These are phyloP conservation scores for Viridothelium virens DNA, from an alignment of 495 filamentous ascomycete genomes.

Conservation along the genomic window DNA sequence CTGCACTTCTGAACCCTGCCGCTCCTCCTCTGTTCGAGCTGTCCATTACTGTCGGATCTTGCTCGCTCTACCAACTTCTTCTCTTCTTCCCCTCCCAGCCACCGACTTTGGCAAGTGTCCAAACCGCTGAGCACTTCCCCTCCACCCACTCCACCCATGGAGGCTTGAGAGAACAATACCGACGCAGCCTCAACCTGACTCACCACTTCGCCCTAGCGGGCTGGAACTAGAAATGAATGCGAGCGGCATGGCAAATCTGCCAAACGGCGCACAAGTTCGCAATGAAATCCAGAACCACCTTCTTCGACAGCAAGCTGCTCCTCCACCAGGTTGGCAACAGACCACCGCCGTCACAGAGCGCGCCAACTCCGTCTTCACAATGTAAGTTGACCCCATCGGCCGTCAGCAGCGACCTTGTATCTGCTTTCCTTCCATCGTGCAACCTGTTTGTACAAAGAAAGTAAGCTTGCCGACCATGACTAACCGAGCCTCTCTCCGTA, in stretches of 20 bases:
- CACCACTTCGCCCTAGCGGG: not conserved
- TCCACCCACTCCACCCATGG: not conserved
- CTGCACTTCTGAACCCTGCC: not conserved
- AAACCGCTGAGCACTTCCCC: too few species aligned
- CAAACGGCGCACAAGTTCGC: not conserved
- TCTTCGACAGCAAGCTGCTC: constrained; percentile 2
- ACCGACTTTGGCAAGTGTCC: not conserved
- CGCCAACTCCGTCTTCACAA: not conserved
- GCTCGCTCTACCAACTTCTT: not conserved
- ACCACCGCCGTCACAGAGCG: not conserved
- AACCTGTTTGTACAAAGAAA: not conserved
- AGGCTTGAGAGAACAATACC: not conserved
- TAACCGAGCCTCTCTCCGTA: not conserved
- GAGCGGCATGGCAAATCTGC: not conserved
- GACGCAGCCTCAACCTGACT: not conserved
- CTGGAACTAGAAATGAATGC: not conserved
- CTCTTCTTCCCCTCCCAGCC: not conserved
- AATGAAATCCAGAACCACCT: not conserved
- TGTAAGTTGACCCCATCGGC: not conserved
- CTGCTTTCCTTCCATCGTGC: not conserved
- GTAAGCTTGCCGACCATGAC: not conserved
- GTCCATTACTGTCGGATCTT: too few species aligned
- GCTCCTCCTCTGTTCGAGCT: not conserved
- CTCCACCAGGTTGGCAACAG: constrained; percentile 4
- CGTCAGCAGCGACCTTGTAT: not conserved